Evolutionary conservation across 1,139 yeast genomes (phyloP), one percentile per base, ranked within the genome.

Genomic region (Pichia sp.): DNA sequence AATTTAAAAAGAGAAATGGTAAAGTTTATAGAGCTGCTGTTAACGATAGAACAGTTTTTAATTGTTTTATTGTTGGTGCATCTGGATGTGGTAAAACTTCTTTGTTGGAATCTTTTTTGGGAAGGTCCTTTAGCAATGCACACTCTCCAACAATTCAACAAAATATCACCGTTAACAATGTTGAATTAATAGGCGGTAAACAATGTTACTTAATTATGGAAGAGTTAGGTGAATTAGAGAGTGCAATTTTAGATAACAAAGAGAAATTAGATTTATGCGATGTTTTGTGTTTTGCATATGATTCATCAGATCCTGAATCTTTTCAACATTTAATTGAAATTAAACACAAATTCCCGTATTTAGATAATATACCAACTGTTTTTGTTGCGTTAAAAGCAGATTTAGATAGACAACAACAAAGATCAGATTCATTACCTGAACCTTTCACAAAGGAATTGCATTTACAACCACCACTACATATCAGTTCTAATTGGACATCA

Each of bases 361-460:
- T 91, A 42, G 84, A 82, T 61, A 81, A 81, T 51, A 72, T 91
- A 3, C 99, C 99, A 0, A 79, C 87, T 6, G 84, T 91, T 0
- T 88, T 84, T 65, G 98, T 90, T 1, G 99, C 96, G 0, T 71
- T 90, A 31, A 93, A 93, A 64, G 98, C 99, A 0, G 99, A 93
- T 67, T 73, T 90, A 45, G 99, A 93, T 67, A 83, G 95, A 59
- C 98, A 91, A 64, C 97, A 91, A 62, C 99, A 93, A 64, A 68
- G 99, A 34, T 81, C 87, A 34, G 88, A 82, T 52, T 73, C 78
- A 7, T 96, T 89, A 63, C 99, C 99, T 0, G 98, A 93, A 62
- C 85, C 80, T 44, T 90, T 85, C 63, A 84, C 96, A 0, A 73
- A 89, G 39, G 77, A 78, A 28, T 66, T 86, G 3, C 77, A 76